Conservation (phyloP, 2,329 filamentous ascomycete species). For the Penicillium paneum region DNA sequence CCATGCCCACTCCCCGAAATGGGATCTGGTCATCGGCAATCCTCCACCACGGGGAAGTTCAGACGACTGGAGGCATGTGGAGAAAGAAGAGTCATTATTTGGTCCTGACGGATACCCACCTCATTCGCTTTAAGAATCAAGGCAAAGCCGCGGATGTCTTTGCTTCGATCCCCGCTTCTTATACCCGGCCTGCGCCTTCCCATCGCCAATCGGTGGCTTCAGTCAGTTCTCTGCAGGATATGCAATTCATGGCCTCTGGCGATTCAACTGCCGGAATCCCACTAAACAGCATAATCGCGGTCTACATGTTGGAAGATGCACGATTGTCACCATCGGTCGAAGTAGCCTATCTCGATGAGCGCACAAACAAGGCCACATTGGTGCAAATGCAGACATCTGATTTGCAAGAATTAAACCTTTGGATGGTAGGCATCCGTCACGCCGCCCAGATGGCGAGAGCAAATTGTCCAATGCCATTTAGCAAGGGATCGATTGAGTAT, state of each 20-base stretch:
- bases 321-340: slow-evolving; percentile 65
- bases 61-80: slow-evolving; percentile 67
- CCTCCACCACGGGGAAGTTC: slow-evolving; percentile 66
- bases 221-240: slow-evolving; percentile 59
- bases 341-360: slow-evolving; percentile 65
- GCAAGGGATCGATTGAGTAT: slow-evolving; percentile 60
- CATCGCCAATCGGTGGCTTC: slow-evolving; percentile 59
- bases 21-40: slow-evolving; percentile 48
- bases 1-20: slow-evolving; percentile 34
- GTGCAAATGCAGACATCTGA: slow-evolving; percentile 64
- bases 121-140: slow-evolving; percentile 67
- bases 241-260: slow-evolving; percentile 56
- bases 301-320: slow-evolving; percentile 65
- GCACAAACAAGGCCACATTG: slow-evolving; percentile 57
- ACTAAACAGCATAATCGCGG: slow-evolving; percentile 64
- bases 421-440: slow-evolving; percentile 61
- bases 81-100: slow-evolving; percentile 70
- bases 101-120: slow-evolving; percentile 66
- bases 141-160: slow-evolving; percentile 64
- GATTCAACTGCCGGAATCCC: slow-evolving; percentile 56
- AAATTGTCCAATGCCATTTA: slow-evolving; percentile 52
- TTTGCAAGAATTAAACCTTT: slow-evolving; percentile 62
- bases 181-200: slow-evolving; percentile 42
- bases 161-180: slow-evolving; percentile 47
- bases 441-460: slow-evolving; percentile 57